Percentiles rank a stretch among this genome's conserved stretches.
phyloP scores from a whole-genome alignment of 2,329 filamentous ascomycete genomes.

The Fusarium sp. region DNA sequence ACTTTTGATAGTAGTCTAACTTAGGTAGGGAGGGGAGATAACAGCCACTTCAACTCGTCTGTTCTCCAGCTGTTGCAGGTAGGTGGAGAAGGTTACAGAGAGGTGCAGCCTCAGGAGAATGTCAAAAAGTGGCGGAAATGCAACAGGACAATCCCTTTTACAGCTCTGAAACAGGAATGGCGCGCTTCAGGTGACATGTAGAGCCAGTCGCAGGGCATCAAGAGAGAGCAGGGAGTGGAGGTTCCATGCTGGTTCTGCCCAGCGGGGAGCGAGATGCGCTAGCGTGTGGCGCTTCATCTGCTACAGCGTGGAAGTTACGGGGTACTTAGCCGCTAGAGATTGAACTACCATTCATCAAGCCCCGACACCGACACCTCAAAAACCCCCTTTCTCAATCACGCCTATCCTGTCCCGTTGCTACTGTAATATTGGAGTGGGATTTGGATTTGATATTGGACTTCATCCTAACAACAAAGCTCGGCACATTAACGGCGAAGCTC shows the following conservation, averaged over 20 bases:
- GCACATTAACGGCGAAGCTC: neutral
- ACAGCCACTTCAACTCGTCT: slow-evolving; percentile 3
- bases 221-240: slow-evolving; percentile 22
- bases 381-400: slow-evolving; percentile 46
- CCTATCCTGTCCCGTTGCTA: slow-evolving; percentile 19
- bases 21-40: neutral
- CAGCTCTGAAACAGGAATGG: slow-evolving; percentile 36
- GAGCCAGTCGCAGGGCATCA: slow-evolving; percentile 32
- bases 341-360: slow-evolving; percentile 22
- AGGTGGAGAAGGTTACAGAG: slow-evolving; percentile 29
- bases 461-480: slow-evolving; percentile 28
- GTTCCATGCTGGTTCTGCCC: slow-evolving; percentile 1
- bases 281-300: slow-evolving; percentile 38
- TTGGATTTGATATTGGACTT: slow-evolving; percentile 35
- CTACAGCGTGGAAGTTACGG: slow-evolving; percentile 31
- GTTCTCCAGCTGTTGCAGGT: slow-evolving; percentile 10
- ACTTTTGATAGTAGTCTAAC: neutral
- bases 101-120: slow-evolving; percentile 29
- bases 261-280: slow-evolving; percentile 19
- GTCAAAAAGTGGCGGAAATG: slow-evolving; percentile 1
- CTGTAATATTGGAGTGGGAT: slow-evolving; percentile 17
- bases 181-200: slow-evolving; percentile 42
- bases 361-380: slow-evolving; percentile 44
- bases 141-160: slow-evolving; percentile 17
- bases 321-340: slow-evolving; percentile 41